Conservation (phyloP, 352 stramenopile species). For the Globisporangium solare region DNA sequence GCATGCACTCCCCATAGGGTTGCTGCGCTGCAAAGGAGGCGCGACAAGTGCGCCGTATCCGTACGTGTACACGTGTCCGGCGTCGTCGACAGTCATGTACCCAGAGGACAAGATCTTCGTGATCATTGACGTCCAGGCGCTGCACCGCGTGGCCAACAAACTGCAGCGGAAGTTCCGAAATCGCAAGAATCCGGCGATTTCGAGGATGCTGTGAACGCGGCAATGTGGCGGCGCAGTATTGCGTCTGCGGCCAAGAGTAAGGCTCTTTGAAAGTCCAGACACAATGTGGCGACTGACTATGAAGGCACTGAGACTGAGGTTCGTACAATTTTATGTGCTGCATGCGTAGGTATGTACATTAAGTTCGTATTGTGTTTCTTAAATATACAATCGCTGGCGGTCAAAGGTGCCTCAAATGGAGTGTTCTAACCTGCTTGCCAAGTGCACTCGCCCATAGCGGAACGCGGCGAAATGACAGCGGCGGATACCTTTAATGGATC, state of each 20-base stretch:
- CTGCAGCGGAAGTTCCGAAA: constrained; percentile 69
- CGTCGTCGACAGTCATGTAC: constrained; percentile 53
- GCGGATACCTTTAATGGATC: no score
- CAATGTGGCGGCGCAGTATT: neutral
- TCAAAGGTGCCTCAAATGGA: no score
- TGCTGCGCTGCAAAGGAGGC: constrained; percentile 56
- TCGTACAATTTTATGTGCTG: neutral
- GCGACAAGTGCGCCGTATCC: constrained; percentile 47
- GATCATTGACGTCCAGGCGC: constrained; percentile 64
- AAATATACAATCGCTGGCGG: no score
- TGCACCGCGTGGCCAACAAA: constrained; percentile 75
- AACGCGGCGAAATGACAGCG: neutral
- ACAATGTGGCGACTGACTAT: neutral
- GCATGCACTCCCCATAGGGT: constrained; percentile 70
- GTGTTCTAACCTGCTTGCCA: no score
- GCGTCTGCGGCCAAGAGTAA: neutral
- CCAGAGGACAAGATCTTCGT: constrained; percentile 78
- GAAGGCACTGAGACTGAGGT: neutral
- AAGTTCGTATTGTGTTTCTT: no score
- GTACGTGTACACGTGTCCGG: constrained; percentile 82
- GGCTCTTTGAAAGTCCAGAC: neutral
- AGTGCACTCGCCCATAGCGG: no score
- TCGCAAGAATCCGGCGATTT: constrained; percentile 14
- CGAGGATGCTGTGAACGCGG: constrained; percentile 7
- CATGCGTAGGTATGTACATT: neutral